phyloP scores from a whole-genome alignment of 345 rosid species.

The Rhodomyrtus tomentosa region DNA sequence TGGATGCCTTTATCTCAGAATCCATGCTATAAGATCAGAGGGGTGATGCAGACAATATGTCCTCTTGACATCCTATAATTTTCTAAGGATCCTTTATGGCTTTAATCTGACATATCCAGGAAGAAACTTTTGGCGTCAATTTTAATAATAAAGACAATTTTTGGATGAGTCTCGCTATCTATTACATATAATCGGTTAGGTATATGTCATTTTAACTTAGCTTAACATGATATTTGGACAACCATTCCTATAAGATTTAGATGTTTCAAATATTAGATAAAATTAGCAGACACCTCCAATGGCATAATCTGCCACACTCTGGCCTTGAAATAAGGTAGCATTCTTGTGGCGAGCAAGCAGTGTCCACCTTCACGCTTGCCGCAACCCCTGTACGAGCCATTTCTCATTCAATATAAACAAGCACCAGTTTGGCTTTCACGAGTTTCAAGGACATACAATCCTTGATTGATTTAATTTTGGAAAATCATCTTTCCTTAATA shows the following conservation, averaged over 20 bases:
- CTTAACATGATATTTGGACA: not conserved
- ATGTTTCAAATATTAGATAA: not conserved
- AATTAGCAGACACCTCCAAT: not conserved
- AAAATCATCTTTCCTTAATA: not conserved
- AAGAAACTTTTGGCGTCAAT: not conserved
- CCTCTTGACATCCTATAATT: not conserved
- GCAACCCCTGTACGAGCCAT: not conserved
- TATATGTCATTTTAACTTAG: not conserved
- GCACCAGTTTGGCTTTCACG: not conserved
- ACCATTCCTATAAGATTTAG: not conserved
- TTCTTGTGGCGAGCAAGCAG: not conserved
- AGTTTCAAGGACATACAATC: not conserved
- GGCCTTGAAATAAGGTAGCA: not conserved
- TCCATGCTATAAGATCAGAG: not conserved
- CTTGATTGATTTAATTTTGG: not conserved
- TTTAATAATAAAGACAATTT: not conserved
- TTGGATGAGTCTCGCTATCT: not conserved
- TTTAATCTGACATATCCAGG: not conserved
- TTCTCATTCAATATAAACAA: not conserved
- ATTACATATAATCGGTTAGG: not conserved
- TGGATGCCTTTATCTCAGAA: not conserved
- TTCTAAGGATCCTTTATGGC: not conserved
- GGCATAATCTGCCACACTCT: not conserved
- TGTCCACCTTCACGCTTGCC: not conserved
- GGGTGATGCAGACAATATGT: not conserved